Conservation (phyloP, 2,329 filamentous ascomycete genomes). For the Chalaropsis thielavioides region DNA sequence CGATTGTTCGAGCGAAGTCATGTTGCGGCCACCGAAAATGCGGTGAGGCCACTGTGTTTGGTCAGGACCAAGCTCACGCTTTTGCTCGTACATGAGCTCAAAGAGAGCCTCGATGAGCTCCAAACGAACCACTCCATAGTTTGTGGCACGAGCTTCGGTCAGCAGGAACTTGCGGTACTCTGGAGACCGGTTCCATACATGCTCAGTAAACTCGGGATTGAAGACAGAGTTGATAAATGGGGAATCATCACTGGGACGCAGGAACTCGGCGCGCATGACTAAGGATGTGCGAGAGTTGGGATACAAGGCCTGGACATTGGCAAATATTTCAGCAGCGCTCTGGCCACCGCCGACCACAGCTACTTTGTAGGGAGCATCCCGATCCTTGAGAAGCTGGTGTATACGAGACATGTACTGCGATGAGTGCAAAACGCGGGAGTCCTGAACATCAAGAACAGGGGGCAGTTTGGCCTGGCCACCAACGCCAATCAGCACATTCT, state of each 20-base stretch:
- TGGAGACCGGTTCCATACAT: constrained; percentile 53
- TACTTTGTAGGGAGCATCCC: constrained; percentile 47
- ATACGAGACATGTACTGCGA: constrained; percentile 64
- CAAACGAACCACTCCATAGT: constrained; percentile 90
- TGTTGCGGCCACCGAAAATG: constrained; percentile 55
- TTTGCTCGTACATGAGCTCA: constrained; percentile 75
- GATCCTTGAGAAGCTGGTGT: constrained; percentile 42
- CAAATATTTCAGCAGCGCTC: constrained; percentile 89
- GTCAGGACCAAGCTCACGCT: constrained; percentile 51
- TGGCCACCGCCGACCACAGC: constrained; percentile 83
- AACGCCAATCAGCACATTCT: constrained; percentile 48
- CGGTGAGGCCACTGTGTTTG: constrained; percentile 67
- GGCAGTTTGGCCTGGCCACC: constrained; percentile 56
- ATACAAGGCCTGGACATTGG: constrained; percentile 69
- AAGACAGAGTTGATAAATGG: constrained; percentile 97
- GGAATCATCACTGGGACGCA: constrained; percentile 86
- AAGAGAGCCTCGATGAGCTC: constrained; percentile 81
- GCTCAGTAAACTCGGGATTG: constrained; percentile 72
- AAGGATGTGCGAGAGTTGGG: constrained; percentile 66
- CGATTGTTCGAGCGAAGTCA: constrained; percentile 45
- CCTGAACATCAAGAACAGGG: constrained; percentile 49
- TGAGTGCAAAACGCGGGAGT: constrained; percentile 70
- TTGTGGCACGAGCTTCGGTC: constrained; percentile 63
- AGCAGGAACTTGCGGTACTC: constrained; percentile 47
- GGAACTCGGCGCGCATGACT: constrained; percentile 67